A percentile compares a stretch with the other conserved stretches of the same genome.
phyloP scores from a whole-genome alignment of 2,329 filamentous ascomycete genomes.

The Chaetomium strumarium region DNA sequence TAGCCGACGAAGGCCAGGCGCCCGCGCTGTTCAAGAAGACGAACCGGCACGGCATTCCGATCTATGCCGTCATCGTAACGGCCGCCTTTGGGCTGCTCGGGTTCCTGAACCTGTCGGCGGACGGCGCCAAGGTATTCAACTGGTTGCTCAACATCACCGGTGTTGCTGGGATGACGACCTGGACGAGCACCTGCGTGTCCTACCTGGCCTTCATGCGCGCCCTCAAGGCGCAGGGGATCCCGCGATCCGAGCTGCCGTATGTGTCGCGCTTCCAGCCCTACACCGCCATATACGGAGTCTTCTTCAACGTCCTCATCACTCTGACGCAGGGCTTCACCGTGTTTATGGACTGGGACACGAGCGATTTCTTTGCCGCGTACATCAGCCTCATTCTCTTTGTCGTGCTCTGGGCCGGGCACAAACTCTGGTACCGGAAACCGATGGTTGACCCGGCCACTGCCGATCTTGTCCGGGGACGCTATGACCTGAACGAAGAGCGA shows the following conservation, averaged over 20 bases:
- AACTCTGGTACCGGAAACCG: constrained; percentile 39
- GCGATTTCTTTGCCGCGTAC: constrained; percentile 59
- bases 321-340: constrained; percentile 64
- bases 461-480: constrained; percentile 23
- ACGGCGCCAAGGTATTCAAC: constrained; percentile 57
- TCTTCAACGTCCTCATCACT: constrained; percentile 59
- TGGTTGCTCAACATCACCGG: constrained; percentile 69
- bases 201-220: constrained; percentile 62
- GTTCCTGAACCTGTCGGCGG: constrained; percentile 59
- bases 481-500: constrained; percentile 11
- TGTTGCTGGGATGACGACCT: constrained; percentile 64
- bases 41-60: constrained; percentile 57
- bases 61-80: constrained; percentile 51
- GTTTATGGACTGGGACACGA: constrained; percentile 58
- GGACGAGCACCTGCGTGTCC: constrained; percentile 59
- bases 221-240: constrained; percentile 49
- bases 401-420: constrained; percentile 56
- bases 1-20: constrained; percentile 59
- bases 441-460: constrained; percentile 22
- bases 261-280: constrained; percentile 57
- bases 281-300: constrained; percentile 59
- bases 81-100: constrained; percentile 56
- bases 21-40: constrained; percentile 54
- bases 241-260: constrained; percentile 54
- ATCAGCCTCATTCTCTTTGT: constrained; percentile 59